These are phyloP conservation scores for Rauvolfia tetraphylla DNA, from an alignment of 257 asterid genomes.

Conservation along the genomic window DNA sequence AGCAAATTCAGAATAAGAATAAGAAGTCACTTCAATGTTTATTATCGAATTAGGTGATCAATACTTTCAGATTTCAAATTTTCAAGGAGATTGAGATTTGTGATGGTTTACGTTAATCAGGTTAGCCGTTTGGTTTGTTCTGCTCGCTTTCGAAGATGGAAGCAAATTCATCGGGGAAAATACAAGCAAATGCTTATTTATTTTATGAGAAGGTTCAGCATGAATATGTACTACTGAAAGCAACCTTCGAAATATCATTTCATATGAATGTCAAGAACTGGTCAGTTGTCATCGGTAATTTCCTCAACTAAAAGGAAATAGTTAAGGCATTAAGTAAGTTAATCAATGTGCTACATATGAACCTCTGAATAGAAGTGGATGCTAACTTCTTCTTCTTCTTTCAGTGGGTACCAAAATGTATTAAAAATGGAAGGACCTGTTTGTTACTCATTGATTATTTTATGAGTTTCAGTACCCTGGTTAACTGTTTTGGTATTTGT, in stretches of 20 bases:
- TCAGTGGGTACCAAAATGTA: no score
- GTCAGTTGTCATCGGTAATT: not conserved
- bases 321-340: not conserved
- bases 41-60: not conserved
- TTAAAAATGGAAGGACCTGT: not conserved
- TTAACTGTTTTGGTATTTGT: not conserved
- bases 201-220: not conserved
- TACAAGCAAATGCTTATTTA: not conserved
- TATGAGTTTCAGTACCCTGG: not conserved
- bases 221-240: not conserved
- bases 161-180: not conserved
- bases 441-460: not conserved
- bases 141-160: not conserved
- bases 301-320: not conserved
- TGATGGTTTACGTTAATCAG: not conserved
- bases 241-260: not conserved
- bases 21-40: not conserved
- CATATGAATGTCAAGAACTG: not conserved
- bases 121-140: not conserved
- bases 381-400: not conserved
- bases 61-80: not conserved
- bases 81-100: not conserved
- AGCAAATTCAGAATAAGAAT: not conserved
- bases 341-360: not conserved
- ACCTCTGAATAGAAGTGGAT: not conserved